Evolutionary conservation across 2,329 filamentous ascomycete genomes (phyloP).

Genomic region (Fusarium oligoseptatum): DNA sequence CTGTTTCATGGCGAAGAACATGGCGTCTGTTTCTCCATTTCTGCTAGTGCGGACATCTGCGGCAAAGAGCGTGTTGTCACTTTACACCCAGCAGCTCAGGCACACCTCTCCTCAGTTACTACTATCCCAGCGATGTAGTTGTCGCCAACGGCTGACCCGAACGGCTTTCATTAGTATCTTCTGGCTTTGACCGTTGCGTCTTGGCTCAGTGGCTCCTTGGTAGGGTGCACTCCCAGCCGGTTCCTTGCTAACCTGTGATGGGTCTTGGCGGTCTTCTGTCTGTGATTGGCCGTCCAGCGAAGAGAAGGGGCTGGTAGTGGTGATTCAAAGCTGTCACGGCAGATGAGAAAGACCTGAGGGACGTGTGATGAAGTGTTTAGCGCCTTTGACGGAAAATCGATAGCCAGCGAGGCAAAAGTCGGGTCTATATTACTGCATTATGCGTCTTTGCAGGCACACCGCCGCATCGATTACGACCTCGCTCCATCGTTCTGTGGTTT

Average conservation of each 20-base stretch:
- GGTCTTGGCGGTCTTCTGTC: constrained; percentile 16
- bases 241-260: constrained; percentile 39
- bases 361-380: constrained; percentile 38
- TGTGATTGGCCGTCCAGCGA: constrained; percentile 35
- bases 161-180: constrained; percentile 18
- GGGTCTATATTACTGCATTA: constrained; percentile 37
- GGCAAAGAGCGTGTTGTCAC: constrained; percentile 9
- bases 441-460: constrained; percentile 38
- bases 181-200: constrained; percentile 31
- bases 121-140: constrained; percentile 25
- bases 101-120: constrained; percentile 10
- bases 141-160: constrained; percentile 32
- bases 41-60: not conserved
- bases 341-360: constrained; percentile 25
- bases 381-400: constrained; percentile 28
- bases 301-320: constrained; percentile 33
- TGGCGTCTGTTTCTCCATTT: not conserved
- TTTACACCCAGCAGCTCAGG: constrained; percentile 5
- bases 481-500: constrained; percentile 18
- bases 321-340: constrained; percentile 43
- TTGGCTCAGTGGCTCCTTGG: constrained; percentile 26
- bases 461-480: constrained; percentile 37
- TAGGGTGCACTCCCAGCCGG: constrained; percentile 14
- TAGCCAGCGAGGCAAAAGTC: constrained; percentile 28
- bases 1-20: constrained; percentile 4